Percentiles rank a stretch among this genome's conserved stretches.
Conservation (phyloP, 192 early-diverging fungal species). For the Gonapodya sp. region DNA sequence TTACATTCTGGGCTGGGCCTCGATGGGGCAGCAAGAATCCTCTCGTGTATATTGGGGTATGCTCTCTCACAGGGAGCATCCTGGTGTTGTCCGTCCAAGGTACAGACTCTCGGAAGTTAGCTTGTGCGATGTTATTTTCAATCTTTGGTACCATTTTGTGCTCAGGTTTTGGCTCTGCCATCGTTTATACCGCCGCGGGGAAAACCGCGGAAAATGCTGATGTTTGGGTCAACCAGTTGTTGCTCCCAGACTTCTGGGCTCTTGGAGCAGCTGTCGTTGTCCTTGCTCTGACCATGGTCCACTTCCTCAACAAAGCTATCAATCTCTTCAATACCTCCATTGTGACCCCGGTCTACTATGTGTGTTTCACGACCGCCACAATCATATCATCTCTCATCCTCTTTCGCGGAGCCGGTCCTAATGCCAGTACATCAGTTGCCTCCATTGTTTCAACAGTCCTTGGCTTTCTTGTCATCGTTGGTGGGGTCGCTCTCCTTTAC, state of each 20-base stretch:
- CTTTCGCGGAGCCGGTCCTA: conserved; percentile 18
- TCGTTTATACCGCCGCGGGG: conserved; percentile 29
- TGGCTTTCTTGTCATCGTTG: not conserved
- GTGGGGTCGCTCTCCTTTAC: not conserved
- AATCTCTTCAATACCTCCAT: conserved; percentile 30
- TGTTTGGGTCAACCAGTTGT: conserved; percentile 36
- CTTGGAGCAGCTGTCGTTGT: conserved; percentile 43
- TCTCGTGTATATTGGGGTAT: not conserved
- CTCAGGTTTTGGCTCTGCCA: conserved; percentile 53
- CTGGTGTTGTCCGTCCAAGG: not conserved
- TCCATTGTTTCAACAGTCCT: not conserved
- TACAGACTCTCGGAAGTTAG: not conserved
- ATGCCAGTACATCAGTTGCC: not conserved
- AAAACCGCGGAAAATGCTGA: conserved; percentile 3
- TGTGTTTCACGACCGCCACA: conserved; percentile 60
- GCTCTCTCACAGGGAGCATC: not conserved
- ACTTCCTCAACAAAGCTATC: conserved; percentile 50
- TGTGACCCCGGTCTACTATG: conserved; percentile 68
- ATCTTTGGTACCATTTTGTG: conserved; percentile 19
- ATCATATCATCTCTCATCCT: conserved; percentile 49
- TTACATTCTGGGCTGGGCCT: not conserved
- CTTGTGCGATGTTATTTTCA: not conserved
- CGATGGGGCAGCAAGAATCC: not conserved
- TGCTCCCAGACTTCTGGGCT: conserved; percentile 54
- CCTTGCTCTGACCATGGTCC: conserved; percentile 47